phyloP scores from a whole-genome alignment of 805 yeast species.

The Saccharomycopsis synnaedendra region DNA sequence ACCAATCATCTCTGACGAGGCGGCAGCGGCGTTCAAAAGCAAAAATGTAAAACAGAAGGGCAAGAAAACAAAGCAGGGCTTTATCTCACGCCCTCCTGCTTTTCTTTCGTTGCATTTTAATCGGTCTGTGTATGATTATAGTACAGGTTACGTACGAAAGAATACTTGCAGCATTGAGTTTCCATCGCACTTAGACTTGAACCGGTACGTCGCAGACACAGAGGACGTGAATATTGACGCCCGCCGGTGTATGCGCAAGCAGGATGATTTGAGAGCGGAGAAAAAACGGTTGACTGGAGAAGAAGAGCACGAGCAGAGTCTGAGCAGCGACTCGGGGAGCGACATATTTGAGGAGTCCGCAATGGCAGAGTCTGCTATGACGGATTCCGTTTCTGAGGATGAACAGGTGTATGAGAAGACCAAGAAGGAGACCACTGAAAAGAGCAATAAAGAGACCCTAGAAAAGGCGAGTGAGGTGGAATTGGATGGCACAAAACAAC shows the following conservation, averaged over 20 bases:
- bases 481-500: constrained; percentile 5
- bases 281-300: constrained; percentile 5
- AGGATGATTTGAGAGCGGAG: constrained; percentile 26
- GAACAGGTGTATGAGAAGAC: not conserved
- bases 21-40: constrained; percentile 61
- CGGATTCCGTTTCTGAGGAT: not conserved
- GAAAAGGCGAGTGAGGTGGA: constrained; percentile 3
- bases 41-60: constrained; percentile 65
- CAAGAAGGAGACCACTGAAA: not conserved
- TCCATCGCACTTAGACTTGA: constrained; percentile 56
- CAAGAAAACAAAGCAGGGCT: constrained; percentile 74
- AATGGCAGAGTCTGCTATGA: not conserved
- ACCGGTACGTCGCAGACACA: constrained; percentile 59
- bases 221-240: constrained; percentile 72
- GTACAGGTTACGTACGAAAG: constrained; percentile 72
- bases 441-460: constrained; percentile 6
- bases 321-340: not conserved
- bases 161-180: constrained; percentile 76
- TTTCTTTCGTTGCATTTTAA: constrained; percentile 79
- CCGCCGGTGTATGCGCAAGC: constrained; percentile 54
- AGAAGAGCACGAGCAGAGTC: not conserved
- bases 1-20: constrained; percentile 70
- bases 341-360: not conserved
- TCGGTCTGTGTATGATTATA: constrained; percentile 85
- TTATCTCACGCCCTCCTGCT: constrained; percentile 73